Conservation (phyloP, 169 alveolate species). For the Theileria annulata region DNA sequence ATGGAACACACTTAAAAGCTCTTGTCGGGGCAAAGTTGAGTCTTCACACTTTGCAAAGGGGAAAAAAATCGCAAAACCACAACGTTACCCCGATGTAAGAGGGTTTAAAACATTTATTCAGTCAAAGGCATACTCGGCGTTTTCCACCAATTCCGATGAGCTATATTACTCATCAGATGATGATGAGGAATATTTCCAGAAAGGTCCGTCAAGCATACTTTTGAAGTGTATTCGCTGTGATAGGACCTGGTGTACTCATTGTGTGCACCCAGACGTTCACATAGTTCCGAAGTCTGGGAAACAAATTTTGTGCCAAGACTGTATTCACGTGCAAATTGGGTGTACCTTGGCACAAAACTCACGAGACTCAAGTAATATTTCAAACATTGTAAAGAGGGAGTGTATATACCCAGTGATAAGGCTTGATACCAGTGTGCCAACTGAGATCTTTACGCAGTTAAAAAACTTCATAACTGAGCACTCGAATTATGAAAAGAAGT, state of each 20-base stretch:
- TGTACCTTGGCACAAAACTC: constrained; percentile 22
- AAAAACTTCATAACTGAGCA: constrained; percentile 28
- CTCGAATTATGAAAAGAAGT: constrained; percentile 24
- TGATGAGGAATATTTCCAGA: constrained; percentile 50
- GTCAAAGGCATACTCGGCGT: constrained; percentile 4
- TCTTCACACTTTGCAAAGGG: constrained; percentile 63
- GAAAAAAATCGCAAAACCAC: constrained; percentile 44
- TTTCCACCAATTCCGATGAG: constrained; percentile 5
- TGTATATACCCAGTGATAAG: constrained; percentile 23
- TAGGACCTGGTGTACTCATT: constrained; percentile 65
- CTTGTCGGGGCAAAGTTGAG: constrained; percentile 67
- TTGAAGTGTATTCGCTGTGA: constrained; percentile 62
- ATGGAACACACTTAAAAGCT: constrained; percentile 49
- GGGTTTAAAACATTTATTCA: constrained; percentile 40
- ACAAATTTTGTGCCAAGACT: constrained; percentile 65
- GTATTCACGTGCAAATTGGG: constrained; percentile 50
- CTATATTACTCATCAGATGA: constrained; percentile 53
- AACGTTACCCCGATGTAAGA: constrained; percentile 47
- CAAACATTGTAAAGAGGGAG: constrained; percentile 24
- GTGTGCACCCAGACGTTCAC: constrained; percentile 66
- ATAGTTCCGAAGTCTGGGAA: constrained; percentile 54
- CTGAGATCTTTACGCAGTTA: constrained; percentile 27
- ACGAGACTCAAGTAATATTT: constrained; percentile 6
- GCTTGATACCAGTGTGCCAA: constrained; percentile 31
- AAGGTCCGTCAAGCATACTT: constrained; percentile 29